phyloP scores from a whole-genome alignment of 345 rosid species.

The Populus tremula region DNA sequence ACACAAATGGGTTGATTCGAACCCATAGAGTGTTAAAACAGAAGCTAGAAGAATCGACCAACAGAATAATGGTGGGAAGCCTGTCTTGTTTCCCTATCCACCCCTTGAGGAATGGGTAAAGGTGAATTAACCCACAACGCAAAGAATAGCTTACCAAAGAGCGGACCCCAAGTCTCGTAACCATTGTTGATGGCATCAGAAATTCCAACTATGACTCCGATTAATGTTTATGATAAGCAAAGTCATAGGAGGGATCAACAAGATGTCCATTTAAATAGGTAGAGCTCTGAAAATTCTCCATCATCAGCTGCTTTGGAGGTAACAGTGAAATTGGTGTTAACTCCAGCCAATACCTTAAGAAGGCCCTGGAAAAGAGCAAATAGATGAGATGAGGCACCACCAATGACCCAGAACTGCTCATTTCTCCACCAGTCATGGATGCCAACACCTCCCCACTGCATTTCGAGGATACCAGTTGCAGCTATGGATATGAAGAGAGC shows the following conservation, averaged over 20 bases:
- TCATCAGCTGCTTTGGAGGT: slow-evolving; percentile 66
- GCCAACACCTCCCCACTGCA: slow-evolving; percentile 79
- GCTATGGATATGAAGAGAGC: slow-evolving; percentile 58
- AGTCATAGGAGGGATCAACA: slow-evolving; percentile 57
- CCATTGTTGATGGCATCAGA: slow-evolving; percentile 65
- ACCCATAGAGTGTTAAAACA: slow-evolving; percentile 60
- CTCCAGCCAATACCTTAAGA: slow-evolving; percentile 69
- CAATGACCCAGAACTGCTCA: slow-evolving; percentile 76
- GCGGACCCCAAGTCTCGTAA: slow-evolving; percentile 69
- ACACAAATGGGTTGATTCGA: slow-evolving; percentile 50
- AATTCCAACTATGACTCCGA: slow-evolving; percentile 57
- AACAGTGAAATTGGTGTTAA: slow-evolving; percentile 60
- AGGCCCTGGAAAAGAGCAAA: slow-evolving; percentile 71
- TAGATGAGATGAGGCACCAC: slow-evolving; percentile 59
- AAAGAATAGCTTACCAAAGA: slow-evolving; percentile 56
- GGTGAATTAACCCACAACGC: slow-evolving; percentile 68
- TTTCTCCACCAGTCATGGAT: slow-evolving; percentile 79
- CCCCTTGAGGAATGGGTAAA: slow-evolving; percentile 69
- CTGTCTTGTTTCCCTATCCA: slow-evolving; percentile 54
- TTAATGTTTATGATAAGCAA: slow-evolving; percentile 51
- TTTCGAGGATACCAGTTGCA: slow-evolving; percentile 57
- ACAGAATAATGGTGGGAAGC: slow-evolving; percentile 62
- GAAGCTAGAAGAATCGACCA: slow-evolving; percentile 69
- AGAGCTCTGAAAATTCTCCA: slow-evolving; percentile 61
- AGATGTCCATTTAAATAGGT: slow-evolving; percentile 65